Base-by-base conservation (phyloP, 2,329 filamentous ascomycete genomes). In the Neurospora sp. region DNA sequence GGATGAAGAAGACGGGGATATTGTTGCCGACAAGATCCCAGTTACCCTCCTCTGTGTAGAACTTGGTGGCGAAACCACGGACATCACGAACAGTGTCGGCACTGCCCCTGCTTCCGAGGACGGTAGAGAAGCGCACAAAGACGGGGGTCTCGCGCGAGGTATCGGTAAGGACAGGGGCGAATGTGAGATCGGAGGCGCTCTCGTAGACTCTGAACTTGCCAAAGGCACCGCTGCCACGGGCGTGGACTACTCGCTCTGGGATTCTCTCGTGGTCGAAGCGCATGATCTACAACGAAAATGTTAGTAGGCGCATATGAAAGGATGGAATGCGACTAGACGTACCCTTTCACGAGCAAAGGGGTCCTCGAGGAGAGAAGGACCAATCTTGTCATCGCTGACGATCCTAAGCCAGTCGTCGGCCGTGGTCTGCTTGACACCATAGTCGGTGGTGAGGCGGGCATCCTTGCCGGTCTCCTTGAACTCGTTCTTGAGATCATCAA, bases 31-130 rank as follows among this genome's bases (percentile, higher is more conserved):
- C 88, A 38, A 91, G 82, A 73, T 93, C 90, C 88, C 89, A 92
- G 74, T 92, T 93, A 4, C 91, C 91, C 75, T 94, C 91, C 0
- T 91, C 81, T 0, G 91, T 93, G 77, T 93, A 93, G 76, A 92
- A 89, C 79, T 92, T 93, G 72, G 92, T 80, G 0, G 92, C 91
- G 73, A 95, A 96, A 1, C 92, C 92, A 43, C 91, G 87, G 2
- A 93, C 90, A 82, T 96, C 92, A n/a, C 92, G 87, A 1, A 93
- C 92, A 0, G 91, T 94, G 77, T 96, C 92, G 6, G 91, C 90
- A 68, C 89, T 92, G 13, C 92, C 92, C 40, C 89, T 85, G 76
- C 88, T 92, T 7, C 91, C 91, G 1, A 92, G 84, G 0, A 93
- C 92, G 0, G 92, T 95, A 0, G 91, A 95, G 78, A 96, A 94